A percentile compares a stretch with the other conserved stretches of the same genome.
Conservation (phyloP, 2,329 filamentous ascomycete species). For the Lasiodiplodia theobromae region DNA sequence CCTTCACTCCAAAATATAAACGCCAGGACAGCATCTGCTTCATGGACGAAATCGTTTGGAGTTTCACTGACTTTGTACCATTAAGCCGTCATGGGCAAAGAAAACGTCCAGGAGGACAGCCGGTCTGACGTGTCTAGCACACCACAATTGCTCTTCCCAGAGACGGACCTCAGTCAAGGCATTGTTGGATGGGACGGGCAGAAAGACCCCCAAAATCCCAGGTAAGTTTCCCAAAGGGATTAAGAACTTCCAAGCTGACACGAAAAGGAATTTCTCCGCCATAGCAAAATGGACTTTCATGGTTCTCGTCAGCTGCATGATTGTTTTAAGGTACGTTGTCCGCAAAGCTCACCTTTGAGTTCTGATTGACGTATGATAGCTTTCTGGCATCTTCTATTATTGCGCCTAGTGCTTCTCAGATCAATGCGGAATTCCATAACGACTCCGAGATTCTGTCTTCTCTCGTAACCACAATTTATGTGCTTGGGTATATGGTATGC, state of each 20-base stretch:
- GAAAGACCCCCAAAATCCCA: conserved; percentile 43
- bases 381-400: conserved; percentile 47
- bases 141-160: conserved; percentile 40
- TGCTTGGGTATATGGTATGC: conserved; percentile 44
- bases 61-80: not conserved
- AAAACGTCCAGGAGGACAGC: conserved; percentile 29
- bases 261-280: conserved; percentile 39
- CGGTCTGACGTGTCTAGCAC: not conserved
- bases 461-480: conserved; percentile 45
- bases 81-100: not conserved
- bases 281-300: conserved; percentile 41
- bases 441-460: conserved; percentile 42
- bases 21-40: not conserved
- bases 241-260: not conserved
- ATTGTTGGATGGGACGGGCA: conserved; percentile 47
- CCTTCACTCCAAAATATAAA: not conserved
- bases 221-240: conserved; percentile 27
- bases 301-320: conserved; percentile 41
- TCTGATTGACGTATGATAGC: conserved; percentile 30
- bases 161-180: conserved; percentile 43
- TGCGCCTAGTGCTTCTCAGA: conserved; percentile 43
- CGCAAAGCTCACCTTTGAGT: not conserved
- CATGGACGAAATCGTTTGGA: not conserved
- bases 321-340: conserved; percentile 35
- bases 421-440: conserved; percentile 43